Percentiles rank a stretch among this genome's conserved stretches.
phyloP scores from a whole-genome alignment of 371 early-diverging fungal species.

The Mucor saturninus region DNA sequence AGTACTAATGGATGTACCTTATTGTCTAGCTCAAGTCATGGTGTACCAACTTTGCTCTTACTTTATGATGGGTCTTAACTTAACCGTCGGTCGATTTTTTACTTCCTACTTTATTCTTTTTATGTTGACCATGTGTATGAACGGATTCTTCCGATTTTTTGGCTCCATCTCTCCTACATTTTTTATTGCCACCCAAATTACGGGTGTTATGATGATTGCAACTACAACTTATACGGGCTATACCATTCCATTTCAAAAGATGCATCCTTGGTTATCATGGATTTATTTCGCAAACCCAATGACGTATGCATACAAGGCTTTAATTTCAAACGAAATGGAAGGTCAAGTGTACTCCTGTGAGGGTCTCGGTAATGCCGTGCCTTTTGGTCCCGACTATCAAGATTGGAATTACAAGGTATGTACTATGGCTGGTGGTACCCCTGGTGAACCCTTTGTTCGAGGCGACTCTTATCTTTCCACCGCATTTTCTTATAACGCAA shows the following conservation, averaged over 20 bases:
- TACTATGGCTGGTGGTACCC: slow-evolving; percentile 60
- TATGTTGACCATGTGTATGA: slow-evolving; percentile 56
- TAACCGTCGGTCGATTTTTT: slow-evolving; percentile 55
- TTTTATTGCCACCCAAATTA: slow-evolving; percentile 58
- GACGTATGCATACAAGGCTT: slow-evolving; percentile 71
- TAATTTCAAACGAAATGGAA: slow-evolving; percentile 76
- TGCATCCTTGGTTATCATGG: slow-evolving; percentile 78
- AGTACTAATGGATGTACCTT: slow-evolving; percentile 49
- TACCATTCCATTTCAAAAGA: slow-evolving; percentile 62
- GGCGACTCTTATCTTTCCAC: slow-evolving; percentile 71
- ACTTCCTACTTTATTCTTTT: slow-evolving; percentile 54
- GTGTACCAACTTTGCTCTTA: slow-evolving; percentile 63
- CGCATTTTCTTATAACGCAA: slow-evolving; percentile 45
- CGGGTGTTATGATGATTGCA: slow-evolving; percentile 62
- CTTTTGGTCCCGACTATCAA: slow-evolving; percentile 59
- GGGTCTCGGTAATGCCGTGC: slow-evolving; percentile 50
- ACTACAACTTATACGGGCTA: slow-evolving; percentile 69
- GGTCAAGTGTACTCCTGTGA: slow-evolving; percentile 64
- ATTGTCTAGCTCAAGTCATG: slow-evolving; percentile 30
- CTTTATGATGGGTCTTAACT: slow-evolving; percentile 65
- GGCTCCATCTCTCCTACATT: slow-evolving; percentile 58
- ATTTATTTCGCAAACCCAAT: slow-evolving; percentile 77
- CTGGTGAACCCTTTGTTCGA: slow-evolving; percentile 55
- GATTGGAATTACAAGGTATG: slow-evolving; percentile 65
- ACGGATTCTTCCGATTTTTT: slow-evolving; percentile 44